These are phyloP conservation scores for Fusarium stilboides DNA, from an alignment of 2,329 filamentous ascomycete genomes.

Conservation along the genomic window DNA sequence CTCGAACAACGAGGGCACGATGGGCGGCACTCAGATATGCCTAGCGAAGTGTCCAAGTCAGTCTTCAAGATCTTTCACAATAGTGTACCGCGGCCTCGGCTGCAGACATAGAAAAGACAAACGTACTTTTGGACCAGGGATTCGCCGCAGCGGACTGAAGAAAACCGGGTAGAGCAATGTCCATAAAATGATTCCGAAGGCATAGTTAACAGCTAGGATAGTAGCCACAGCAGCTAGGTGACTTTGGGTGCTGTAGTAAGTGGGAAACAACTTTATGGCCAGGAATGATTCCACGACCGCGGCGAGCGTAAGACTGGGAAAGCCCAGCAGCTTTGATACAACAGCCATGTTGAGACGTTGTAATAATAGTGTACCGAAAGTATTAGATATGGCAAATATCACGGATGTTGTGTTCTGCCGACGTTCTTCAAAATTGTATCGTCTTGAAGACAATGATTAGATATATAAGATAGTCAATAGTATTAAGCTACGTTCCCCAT, in stretches of 20 bases:
- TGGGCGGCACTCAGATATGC: slow-evolving; percentile 41
- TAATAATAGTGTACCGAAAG: not conserved
- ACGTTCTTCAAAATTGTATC: no score
- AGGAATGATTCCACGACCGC: slow-evolving; percentile 48
- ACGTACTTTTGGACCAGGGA: slow-evolving; percentile 44
- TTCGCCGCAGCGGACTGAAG: slow-evolving; percentile 43
- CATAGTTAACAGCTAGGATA: slow-evolving; percentile 42
- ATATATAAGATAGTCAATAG: slow-evolving; percentile 1
- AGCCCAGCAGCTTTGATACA: slow-evolving; percentile 29
- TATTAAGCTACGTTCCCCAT: not conserved
- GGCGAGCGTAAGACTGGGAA: slow-evolving; percentile 37
- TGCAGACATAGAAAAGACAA: not conserved
- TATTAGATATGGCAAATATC: not conserved
- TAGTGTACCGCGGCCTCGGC: no score
- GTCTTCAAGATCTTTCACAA: not conserved
- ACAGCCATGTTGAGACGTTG: slow-evolving; percentile 26
- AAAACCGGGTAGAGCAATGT: slow-evolving; percentile 37
- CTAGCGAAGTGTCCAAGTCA: not conserved
- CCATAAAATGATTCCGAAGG: slow-evolving; percentile 39
- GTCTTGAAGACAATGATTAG: not conserved
- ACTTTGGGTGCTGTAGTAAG: slow-evolving; percentile 34
- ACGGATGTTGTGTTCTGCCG: no score
- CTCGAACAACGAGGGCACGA: slow-evolving; percentile 37
- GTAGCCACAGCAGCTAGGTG: slow-evolving; percentile 25
- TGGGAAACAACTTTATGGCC: slow-evolving; percentile 48